Conservation (phyloP, 768 basidiomycete genomes). For the Trametes cinnabarina region DNA sequence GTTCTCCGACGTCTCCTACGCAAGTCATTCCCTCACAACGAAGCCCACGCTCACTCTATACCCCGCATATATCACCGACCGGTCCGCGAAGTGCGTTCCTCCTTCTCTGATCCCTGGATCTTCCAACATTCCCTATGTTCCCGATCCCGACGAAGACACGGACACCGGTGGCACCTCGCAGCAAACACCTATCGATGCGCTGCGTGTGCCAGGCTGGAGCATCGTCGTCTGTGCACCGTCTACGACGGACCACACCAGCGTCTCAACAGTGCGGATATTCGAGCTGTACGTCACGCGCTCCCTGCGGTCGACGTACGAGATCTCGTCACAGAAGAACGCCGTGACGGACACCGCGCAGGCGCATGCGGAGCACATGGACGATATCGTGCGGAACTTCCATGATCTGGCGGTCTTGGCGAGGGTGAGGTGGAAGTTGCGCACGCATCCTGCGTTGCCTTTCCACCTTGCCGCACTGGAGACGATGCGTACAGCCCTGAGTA, state of each 20-base stretch:
- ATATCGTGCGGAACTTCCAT: constrained; percentile 67
- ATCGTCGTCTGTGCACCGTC: constrained; percentile 58
- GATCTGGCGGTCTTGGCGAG: constrained; percentile 64
- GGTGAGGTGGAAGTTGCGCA: constrained; percentile 48
- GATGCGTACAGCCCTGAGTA: constrained; percentile 46
- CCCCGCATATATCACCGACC: constrained; percentile 6
- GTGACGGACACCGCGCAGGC: background rate
- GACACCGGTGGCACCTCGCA: constrained; percentile 30
- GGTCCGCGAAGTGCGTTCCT: constrained; percentile 32
- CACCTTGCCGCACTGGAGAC: constrained; percentile 72
- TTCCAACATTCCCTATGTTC: constrained; percentile 24
- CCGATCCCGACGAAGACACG: constrained; percentile 26
- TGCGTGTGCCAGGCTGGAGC: constrained; percentile 57
- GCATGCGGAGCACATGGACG: constrained; percentile 37
- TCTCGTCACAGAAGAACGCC: background rate
- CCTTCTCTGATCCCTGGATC: constrained; percentile 41
- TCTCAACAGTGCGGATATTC: constrained; percentile 59
- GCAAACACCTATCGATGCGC: constrained; percentile 30
- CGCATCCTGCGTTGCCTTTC: constrained; percentile 59
- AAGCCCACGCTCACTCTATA: background rate
- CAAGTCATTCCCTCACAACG: constrained; percentile 51
- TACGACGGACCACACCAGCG: constrained; percentile 41
- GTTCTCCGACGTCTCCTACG: constrained; percentile 14
- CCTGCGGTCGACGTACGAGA: constrained; percentile 35
- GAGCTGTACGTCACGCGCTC: constrained; percentile 52